Conservation (phyloP, 1,284 basidiomycete genomes). For the Chiua sp. region DNA sequence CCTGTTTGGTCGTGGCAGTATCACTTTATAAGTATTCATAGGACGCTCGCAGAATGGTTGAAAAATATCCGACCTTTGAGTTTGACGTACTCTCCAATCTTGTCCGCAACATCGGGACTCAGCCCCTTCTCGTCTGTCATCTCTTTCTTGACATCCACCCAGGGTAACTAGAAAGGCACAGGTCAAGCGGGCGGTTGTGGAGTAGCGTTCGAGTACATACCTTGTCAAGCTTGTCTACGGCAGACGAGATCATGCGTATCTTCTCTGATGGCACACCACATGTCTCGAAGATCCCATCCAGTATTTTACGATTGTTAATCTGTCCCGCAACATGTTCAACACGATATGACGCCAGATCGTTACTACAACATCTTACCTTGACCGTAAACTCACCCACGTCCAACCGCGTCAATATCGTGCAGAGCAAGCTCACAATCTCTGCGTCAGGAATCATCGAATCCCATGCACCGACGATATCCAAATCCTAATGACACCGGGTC, state of each 20-base stretch:
- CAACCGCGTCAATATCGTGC: constrained; percentile 82
- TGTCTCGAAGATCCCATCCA: constrained; percentile 97
- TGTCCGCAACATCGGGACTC: constrained; percentile 85
- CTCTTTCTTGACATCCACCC: constrained; percentile 93
- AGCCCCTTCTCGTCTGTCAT: constrained; percentile 98
- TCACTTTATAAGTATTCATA: neutral
- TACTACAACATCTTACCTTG: constrained; percentile 62
- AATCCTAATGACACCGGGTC: constrained; percentile 65
- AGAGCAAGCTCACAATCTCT: constrained; percentile 86
- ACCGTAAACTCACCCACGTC: constrained; percentile 94
- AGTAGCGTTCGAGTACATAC: constrained; percentile 41
- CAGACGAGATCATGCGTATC: constrained; percentile 94
- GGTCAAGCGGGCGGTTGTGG: neutral
- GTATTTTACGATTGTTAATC: constrained; percentile 96
- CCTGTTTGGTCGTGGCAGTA: constrained; percentile 46
- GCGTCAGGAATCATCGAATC: constrained; percentile 98
- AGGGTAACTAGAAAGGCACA: constrained; percentile 62
- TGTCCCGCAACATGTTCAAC: constrained; percentile 34
- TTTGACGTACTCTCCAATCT: constrained; percentile 97
- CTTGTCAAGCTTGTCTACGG: constrained; percentile 99
- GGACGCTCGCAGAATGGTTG: neutral
- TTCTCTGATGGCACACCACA: constrained; percentile 95
- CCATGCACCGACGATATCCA: constrained; percentile 94
- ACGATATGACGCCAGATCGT: neutral
- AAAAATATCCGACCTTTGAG: constrained; percentile 70